Percentiles rank a stretch among this genome's conserved stretches.
Evolutionary conservation across 1,284 basidiomycete genomes (phyloP).

Genomic region (Microbotryum intermedium): DNA sequence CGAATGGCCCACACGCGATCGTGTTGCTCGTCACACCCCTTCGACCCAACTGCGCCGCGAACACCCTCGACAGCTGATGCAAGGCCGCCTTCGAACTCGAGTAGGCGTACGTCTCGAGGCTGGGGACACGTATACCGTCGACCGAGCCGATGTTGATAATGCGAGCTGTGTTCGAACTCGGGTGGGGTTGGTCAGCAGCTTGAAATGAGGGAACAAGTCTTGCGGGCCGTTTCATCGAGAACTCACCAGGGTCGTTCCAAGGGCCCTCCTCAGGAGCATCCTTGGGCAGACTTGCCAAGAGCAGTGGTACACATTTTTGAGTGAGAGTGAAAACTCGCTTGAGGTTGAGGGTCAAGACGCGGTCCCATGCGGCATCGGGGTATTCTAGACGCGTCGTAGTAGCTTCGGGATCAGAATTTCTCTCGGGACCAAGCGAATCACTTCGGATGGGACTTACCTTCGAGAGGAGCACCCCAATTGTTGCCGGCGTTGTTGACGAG

Average conservation of each 20-base stretch:
- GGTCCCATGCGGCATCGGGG: slow-evolving; percentile 44
- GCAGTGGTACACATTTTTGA: slow-evolving; percentile 53
- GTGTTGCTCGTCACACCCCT: slow-evolving; percentile 60
- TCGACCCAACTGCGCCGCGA: slow-evolving; percentile 53
- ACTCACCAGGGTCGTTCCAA: slow-evolving; percentile 43
- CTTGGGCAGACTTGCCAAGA: slow-evolving; percentile 44
- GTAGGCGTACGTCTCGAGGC: slow-evolving; percentile 60
- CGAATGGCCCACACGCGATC: slow-evolving; percentile 53
- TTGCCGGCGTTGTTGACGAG: slow-evolving; percentile 55
- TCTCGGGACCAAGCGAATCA: no score
- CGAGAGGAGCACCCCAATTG: slow-evolving; percentile 54
- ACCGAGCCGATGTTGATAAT: slow-evolving; percentile 35
- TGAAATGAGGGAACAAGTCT: slow-evolving; percentile 45
- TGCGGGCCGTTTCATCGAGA: slow-evolving; percentile 36
- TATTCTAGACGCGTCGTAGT: slow-evolving; percentile 5
- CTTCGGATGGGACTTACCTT: slow-evolving; percentile 24
- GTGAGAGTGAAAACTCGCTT: slow-evolving; percentile 62
- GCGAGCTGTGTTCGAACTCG: slow-evolving; percentile 7
- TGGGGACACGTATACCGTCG: slow-evolving; percentile 39
- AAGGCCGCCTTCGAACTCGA: slow-evolving; percentile 56
- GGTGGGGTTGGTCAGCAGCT: neutral
- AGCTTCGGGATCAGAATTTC: slow-evolving; percentile 46
- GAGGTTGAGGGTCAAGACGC: slow-evolving; percentile 55
- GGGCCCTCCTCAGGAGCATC: slow-evolving; percentile 43
- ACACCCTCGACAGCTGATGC: slow-evolving; percentile 55